Base-by-base conservation (phyloP, 73 alveolate genomes). In the Paramecium biaurelia region DNA sequence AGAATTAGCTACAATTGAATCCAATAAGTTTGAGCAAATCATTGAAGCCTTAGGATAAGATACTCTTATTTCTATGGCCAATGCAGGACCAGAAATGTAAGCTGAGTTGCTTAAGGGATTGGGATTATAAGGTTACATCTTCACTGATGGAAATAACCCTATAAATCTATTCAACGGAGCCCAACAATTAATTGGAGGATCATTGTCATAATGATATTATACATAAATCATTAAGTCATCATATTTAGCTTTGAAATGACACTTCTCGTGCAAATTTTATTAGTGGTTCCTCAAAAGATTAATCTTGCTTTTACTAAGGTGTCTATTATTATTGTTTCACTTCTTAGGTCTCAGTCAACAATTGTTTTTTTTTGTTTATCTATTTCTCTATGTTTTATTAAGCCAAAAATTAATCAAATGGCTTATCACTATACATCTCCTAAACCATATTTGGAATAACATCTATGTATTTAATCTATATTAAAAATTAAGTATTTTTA, bases 11-110 rank as follows among this genome's bases (percentile, higher is more conserved):
- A 93, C 86, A 43, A 76, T 96, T 42, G 99, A 96, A 79, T 85
- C 97, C 35, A 70, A 70, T 43, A 96, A 96, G 45, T 95, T 96
- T 94, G 93, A 96, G 85, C 87, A 90, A 53, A 57, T 92, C 74
- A 93, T 96, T 18, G 95, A 94, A 23, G 85, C 96, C 26, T 37
- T 96, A 38, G 99, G 99, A 70, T 85, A 85, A 53, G 96, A 95
- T 24, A 96, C 99, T 1, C 92, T 96, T 4, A 95, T 96, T 15
- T 92, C 95, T 12, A 79, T 79, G 38, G 68, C 94, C n/a, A 89
- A 92, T 30, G 98, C 93, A 95, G 23, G 98, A 15, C 59, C 59
- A 47, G 97, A 95, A 47, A 28, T 95, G 74, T 88, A 95, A 93
- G 96, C 98, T 1, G 93, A 95, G 43, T 70, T 95, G 68, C 85